A percentile compares a stretch with the other conserved stretches of the same genome.
Conservation (phyloP, 129 eudicot genomes). For the Saussurea involucrata region DNA sequence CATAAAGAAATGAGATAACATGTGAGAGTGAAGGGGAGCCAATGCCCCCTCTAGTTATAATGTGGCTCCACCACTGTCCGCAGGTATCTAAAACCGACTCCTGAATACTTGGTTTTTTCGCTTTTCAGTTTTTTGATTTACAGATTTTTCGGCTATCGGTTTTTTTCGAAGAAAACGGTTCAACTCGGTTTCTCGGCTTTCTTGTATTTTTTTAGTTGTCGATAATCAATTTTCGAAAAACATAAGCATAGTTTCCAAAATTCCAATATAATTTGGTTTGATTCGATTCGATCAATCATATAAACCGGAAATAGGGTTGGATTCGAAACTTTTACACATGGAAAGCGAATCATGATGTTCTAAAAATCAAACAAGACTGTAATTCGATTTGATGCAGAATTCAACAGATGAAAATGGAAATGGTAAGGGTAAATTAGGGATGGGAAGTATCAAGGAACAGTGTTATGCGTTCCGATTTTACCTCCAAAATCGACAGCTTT, state of each 20-base stretch:
- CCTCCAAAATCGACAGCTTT: conserved; percentile 7
- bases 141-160: too few relatives aligned
- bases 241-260: background rate
- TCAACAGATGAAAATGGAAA: conserved; percentile 2
- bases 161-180: too few relatives aligned
- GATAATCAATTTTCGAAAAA: too few relatives aligned
- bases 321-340: background rate
- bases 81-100: too few relatives aligned
- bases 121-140: too few relatives aligned
- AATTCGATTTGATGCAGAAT: conserved; percentile 7
- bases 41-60: too few relatives aligned
- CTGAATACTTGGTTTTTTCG: too few relatives aligned
- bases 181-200: too few relatives aligned
- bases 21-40: too few relatives aligned
- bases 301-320: background rate
- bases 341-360: background rate
- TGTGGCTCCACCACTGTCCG: too few relatives aligned
- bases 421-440: conserved; percentile 12
- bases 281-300: background rate
- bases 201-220: too few relatives aligned
- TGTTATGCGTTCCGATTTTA: background rate
- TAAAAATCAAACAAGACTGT: background rate
- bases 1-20: too few relatives aligned
- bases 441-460: background rate
- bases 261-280: background rate